Percentiles rank a stretch among this genome's conserved stretches.
Evolutionary conservation across 73 alveolate species (phyloP).

Genomic region (Tetrahymena elliotti): DNA sequence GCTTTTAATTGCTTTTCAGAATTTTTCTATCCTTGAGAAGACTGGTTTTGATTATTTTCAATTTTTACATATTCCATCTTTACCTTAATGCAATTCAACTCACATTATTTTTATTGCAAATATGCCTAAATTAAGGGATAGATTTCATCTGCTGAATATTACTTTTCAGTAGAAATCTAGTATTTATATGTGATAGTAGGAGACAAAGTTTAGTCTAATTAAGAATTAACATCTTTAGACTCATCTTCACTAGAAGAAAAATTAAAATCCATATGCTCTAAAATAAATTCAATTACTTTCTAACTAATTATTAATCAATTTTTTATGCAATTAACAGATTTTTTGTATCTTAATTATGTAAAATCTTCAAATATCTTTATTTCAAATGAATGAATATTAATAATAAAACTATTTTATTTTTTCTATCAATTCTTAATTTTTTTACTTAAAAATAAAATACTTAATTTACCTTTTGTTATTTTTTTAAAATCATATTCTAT

Average conservation of each 20-base stretch:
- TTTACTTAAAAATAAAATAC: too few relatives aligned
- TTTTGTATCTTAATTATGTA: background rate
- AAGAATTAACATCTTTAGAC: background rate
- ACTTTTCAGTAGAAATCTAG: background rate
- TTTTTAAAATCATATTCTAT: too few relatives aligned
- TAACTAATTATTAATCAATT: too few relatives aligned
- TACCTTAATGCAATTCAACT: background rate
- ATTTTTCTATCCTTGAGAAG: too few relatives aligned
- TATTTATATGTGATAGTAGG: background rate
- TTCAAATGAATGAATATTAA: too few relatives aligned
- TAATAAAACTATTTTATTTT: background rate
- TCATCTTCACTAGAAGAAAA: background rate
- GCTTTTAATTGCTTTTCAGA: too few relatives aligned
- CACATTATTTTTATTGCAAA: background rate
- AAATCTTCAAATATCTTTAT: background rate
- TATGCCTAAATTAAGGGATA: background rate
- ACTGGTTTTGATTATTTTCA: too few relatives aligned
- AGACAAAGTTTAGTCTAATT: background rate
- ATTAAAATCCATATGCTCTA: background rate
- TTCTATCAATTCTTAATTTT: too few relatives aligned
- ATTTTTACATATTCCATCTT: background rate
- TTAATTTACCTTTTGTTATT: too few relatives aligned
- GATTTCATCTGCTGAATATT: background rate
- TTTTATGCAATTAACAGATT: too few relatives aligned
- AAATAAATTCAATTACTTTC: too few relatives aligned